Base-by-base conservation (phyloP, 2,329 filamentous ascomycete species). In the Aschersonia sp. region DNA sequence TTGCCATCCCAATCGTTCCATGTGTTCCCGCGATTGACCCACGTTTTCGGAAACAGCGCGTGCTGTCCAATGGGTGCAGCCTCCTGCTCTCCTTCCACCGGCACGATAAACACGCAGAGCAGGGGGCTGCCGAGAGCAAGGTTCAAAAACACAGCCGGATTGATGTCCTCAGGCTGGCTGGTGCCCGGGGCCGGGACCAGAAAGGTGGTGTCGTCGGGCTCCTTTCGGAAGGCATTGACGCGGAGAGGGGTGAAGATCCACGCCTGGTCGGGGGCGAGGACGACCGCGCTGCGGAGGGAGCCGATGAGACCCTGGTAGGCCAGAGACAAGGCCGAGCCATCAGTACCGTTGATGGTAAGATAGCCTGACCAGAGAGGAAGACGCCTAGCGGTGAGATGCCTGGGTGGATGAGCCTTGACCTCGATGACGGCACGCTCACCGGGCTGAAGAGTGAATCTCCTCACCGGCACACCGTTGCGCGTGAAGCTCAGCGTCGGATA, bases 281-380 rank as follows among this genome's bases (percentile, higher is more conserved):
- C 32, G 31, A n/a, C 44, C 22, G 44, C n/a, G 8, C 46, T 44
- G 40, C 41, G 44, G n/a, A 56, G 47, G 42, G 58, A 56, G 3
- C 60, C 59, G 4, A 50, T 55, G 3, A 65, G 53, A 12, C 66
- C 66, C 12, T 63, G 55, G 52, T 69, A 69, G 4, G 66, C 66
- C 5, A 69, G 51, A 4, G 56, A 55, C 14, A 66, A 56, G 6
- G 54, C 50, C 7, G 63, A 59, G 12, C 58, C 59, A 29, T 64
- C 64, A 32, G 58, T 62, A 35, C 60, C 59, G 37, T 61, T 63
- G 45, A 71, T 54, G 9, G 62, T 57, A 45, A 71, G 57, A 56
- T 64, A 69, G 11, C 68, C 68, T 29, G 64, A 64, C 56, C 70
- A 71, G 7, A 71, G 59, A 5, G 66, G 66, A 22, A 69, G 51